Base-by-base conservation (phyloP, 805 yeast genomes). In the Kuraishia borneana region DNA sequence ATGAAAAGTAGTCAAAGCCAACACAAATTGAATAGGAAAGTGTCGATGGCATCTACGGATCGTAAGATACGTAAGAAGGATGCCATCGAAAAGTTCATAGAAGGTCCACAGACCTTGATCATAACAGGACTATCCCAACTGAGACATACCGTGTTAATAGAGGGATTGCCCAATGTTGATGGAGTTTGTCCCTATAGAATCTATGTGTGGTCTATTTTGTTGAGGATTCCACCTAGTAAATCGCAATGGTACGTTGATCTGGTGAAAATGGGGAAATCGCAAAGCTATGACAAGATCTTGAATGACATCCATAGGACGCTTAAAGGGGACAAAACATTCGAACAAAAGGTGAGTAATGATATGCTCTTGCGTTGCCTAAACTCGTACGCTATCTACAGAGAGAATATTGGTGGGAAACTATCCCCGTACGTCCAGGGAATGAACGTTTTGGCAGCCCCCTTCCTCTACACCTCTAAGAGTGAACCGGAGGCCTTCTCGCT, bases 281-380 rank as follows among this genome's bases (percentile, higher is more conserved):
- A 65, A 0, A 61, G 75, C 6, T 74, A 76, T 37, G 59, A 68
- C 25, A 87, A 87, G 54, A 85, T 87, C 38, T 69, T 76, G 38
- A 82, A 87, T 51, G 96, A 87, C 48, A 81, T 94, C 1, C 84
- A 84, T 45, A 60, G 96, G 38, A 87, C 96, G 0, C 64, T 87
- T 43, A 79, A 82, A 53, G 78, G 83, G 25, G 94, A 87, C 48
- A 58, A 62, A 18, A 50, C 54, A 12, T 87, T 85, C 56, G 75
- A 72, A 37, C 56, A 58, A 32, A 68, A 67, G 36, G 95, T 85
- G 2, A 54, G 73, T n/a, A 94, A 84, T 46, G 73, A 70, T 3
- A 58, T 82, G 1, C 55, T 87, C 29, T 66, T 79, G 7, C 56
- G 96, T 30, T 59, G 85, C 3, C 62, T 87, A 18, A 79, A 83